Percentiles rank a stretch among this genome's conserved stretches.
phyloP scores from a whole-genome alignment of 202 grass and related monocot species.

The Elaeis oleifera region DNA sequence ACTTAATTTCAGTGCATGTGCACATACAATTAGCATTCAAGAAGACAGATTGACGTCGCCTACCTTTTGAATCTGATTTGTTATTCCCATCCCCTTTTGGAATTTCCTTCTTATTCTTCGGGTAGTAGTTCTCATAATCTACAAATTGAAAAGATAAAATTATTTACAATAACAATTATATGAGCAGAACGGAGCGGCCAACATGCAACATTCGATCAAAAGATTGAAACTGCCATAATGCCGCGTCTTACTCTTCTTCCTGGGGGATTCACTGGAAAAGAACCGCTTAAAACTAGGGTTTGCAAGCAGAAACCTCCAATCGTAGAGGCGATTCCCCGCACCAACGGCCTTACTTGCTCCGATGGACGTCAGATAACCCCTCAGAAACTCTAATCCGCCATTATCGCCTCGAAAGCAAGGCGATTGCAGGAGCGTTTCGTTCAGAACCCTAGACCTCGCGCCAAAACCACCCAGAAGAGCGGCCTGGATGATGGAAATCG shows the following conservation, averaged over 20 bases:
- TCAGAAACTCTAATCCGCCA: slow-evolving; percentile 33
- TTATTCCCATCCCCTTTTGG: slow-evolving; percentile 46
- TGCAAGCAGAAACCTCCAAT: slow-evolving; percentile 61
- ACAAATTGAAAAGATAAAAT: slow-evolving; percentile 15
- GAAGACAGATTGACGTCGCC: neutral
- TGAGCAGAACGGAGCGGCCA: too few species aligned
- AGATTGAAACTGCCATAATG: too few species aligned
- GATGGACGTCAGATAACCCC: slow-evolving; percentile 45
- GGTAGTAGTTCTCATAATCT: slow-evolving; percentile 74
- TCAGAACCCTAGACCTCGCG: slow-evolving; percentile 18
- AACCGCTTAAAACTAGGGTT: slow-evolving; percentile 44
- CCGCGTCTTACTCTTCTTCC: slow-evolving; percentile 51
- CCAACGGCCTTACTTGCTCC: slow-evolving; percentile 21
- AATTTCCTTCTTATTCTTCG: slow-evolving; percentile 14
- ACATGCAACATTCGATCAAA: neutral
- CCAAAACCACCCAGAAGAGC: slow-evolving; percentile 32
- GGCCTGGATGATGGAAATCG: slow-evolving; percentile 13
- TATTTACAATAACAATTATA: too few species aligned
- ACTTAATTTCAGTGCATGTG: too few species aligned
- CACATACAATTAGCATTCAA: too few species aligned
- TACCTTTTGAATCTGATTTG: slow-evolving; percentile 67
- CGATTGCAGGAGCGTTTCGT: slow-evolving; percentile 18
- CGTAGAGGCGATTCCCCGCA: slow-evolving; percentile 21
- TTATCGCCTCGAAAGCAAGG: slow-evolving; percentile 21
- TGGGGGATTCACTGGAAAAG: slow-evolving; percentile 37